phyloP scores from a whole-genome alignment of 139 green algal genomes.

The Diplosphaera chodatii region DNA sequence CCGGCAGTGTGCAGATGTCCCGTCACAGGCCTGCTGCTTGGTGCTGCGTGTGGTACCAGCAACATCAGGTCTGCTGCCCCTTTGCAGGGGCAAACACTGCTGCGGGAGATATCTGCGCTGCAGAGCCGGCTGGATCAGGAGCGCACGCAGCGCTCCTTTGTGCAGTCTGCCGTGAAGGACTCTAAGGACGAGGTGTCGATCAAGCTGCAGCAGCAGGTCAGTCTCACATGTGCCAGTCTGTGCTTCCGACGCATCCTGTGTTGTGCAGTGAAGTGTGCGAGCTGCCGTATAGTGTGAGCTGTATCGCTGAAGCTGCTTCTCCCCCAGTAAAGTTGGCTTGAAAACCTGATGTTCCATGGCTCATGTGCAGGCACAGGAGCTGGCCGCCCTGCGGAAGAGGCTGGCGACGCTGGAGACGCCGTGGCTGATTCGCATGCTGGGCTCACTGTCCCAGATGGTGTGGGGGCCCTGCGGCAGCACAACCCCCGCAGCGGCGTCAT shows the following conservation, averaged over 20 bases:
- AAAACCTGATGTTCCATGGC: too few species aligned
- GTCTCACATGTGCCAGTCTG: too few species aligned
- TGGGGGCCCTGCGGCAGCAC: neutral
- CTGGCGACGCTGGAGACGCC: constrained; percentile 6
- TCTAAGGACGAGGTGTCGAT: neutral
- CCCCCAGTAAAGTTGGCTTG: too few species aligned
- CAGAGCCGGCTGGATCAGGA: constrained; percentile 18
- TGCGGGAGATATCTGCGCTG: constrained; percentile 17
- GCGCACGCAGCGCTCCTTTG: constrained; percentile 16
- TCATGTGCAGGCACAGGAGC: neutral
- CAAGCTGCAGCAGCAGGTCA: neutral
- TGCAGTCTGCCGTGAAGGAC: constrained; percentile 6
- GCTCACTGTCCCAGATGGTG: neutral
- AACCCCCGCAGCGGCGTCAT: too few species aligned
- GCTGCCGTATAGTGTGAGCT: too few species aligned
- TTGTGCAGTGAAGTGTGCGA: too few species aligned
- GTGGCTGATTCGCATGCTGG: neutral
- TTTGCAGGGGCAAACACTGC: constrained; percentile 6
- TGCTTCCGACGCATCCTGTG: too few species aligned
- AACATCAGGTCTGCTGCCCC: too few species aligned
- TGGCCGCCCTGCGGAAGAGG: neutral
- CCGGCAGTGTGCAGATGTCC: too few species aligned
- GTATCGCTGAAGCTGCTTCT: too few species aligned
- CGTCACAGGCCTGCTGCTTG: too few species aligned
- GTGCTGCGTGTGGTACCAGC: too few species aligned